These are phyloP conservation scores for Odontarrhena argentea DNA, from an alignment of 345 rosid genomes.

Conservation along the genomic window DNA sequence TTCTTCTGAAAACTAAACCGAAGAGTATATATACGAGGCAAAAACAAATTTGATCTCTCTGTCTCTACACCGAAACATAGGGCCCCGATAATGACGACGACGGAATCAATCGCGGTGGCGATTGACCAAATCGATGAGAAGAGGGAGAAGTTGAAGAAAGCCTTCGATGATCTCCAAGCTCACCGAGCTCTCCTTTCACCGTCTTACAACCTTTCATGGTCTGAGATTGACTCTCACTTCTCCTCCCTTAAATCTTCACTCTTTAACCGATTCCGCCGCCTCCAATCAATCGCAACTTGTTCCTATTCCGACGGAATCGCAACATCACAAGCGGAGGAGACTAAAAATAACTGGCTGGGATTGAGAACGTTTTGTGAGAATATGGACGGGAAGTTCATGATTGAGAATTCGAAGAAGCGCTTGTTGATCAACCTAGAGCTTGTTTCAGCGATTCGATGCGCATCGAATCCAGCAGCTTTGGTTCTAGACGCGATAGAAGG, in stretches of 20 bases:
- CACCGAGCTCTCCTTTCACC: conserved; percentile 51
- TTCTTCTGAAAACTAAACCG: too few relatives aligned
- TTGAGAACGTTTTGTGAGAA: conserved; percentile 55
- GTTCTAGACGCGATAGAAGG: conserved; percentile 72
- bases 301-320: conserved; percentile 11
- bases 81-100: conserved; percentile 39
- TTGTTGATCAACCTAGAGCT: conserved; percentile 47
- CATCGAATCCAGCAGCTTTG: conserved; percentile 51
- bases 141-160: conserved; percentile 57
- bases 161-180: conserved; percentile 66
- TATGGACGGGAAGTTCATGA: conserved; percentile 63
- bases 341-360: conserved; percentile 30
- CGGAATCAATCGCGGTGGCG: conserved; percentile 52
- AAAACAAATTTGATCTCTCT: too few relatives aligned
- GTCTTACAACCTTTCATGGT: conserved; percentile 58
- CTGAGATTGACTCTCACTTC: conserved; percentile 70
- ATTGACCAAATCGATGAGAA: conserved; percentile 55
- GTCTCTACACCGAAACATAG: neutral
- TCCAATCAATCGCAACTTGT: conserved; percentile 41
- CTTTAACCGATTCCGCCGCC: conserved; percentile 48
- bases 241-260: conserved; percentile 47
- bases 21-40: too few relatives aligned
- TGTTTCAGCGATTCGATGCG: conserved; percentile 40
- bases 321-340: neutral
- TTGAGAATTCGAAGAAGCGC: conserved; percentile 41